Evolutionary conservation across 441 rosid genomes (phyloP), one percentile per base, ranked within the genome.

Genomic region (Erodium texanum): DNA sequence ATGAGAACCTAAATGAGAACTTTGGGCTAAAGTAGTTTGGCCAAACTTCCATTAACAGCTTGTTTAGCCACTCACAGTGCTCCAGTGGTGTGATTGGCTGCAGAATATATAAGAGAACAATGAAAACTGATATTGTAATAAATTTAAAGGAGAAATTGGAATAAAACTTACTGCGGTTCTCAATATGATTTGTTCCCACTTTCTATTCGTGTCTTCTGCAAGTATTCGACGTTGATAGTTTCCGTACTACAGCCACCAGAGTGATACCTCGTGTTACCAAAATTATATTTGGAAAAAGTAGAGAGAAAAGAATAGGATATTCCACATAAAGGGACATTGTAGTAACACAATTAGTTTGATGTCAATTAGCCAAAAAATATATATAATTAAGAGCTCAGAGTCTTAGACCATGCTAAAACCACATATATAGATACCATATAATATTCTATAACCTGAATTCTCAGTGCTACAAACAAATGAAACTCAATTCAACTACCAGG

Each of bases 51-150:
- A 83, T 74, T 65, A 91, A 78, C 66, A 94, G 82, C 79, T 89
- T 94, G 82, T 91, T 94, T 71, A 91, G 77, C 97, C 99, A 91
- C 78, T 91, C 96, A 65, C 96, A 89, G 70, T 88, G 97, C 76
- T 94, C 99, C 83, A 87, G 68, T 58, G 99, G 96, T 56, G 99
- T 93, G 71, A 67, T 72, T 59, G 93, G 85, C 99, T 93, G 86
- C 16, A 75, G 14, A 64, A 72, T 24, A 67, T 27, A 50, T 7
- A 76, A 62, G 23, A 66, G 16, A 70, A 7, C 32, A 62, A 61
- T 24, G 12, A 43, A n/a, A 23, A 68, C 41, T 48, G 71, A 62
- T 64, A 52, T 65, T 68, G 9, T 63, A 45, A 67, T 52, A 50
- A 63, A 38, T 43, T 43, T 43, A 62, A n/a, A 56, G 66, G 54